Base-by-base conservation (phyloP, 176 grass and related monocot species). In the Elymus sibiricus region DNA sequence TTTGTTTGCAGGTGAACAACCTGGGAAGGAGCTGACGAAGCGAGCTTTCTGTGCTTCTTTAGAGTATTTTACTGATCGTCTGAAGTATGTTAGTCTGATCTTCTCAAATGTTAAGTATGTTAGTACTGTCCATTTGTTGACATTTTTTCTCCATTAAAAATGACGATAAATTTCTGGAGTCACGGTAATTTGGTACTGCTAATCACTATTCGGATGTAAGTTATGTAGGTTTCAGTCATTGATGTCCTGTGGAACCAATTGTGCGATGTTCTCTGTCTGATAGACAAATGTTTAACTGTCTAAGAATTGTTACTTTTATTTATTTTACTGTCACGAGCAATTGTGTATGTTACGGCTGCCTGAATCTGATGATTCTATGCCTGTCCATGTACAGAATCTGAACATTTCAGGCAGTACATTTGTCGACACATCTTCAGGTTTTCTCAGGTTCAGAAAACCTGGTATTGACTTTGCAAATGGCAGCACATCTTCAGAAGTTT, bases 1-100 rank as follows among this genome's bases (percentile, higher is more conserved):
- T 22, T n/a, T 61, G 19, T 86, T 73, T 86, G 55, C 65, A 90
- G 88, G 88, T 86, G 72, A 90, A 68, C 46, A 21, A 1, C 11
- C 32, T 19, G 15, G 15, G 34, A 62, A 62, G 22, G 63, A 70
- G 40, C 47, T 76, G 60, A 29, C 29, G 29, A 85, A 68, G 29
- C 62, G 62, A 51, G 38, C 46, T 56, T 21, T 42, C 10, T 44
- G 17, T 83, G 40, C 63, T 55, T 55, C 32, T 68, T 40, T 77
- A 35, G 5, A 17, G 9, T 70, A 4, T 78, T 83, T 60, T 32
- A 35, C 43, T 38, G 67, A 53, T 80, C 5, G 5, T 40, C 19
- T 74, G 66, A 46, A 21, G 32, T 37, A 24, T 68, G 70, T 14
- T 79, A 26, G 27, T 28, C 11, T 17, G 79, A 42, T 39, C 38